Percentiles rank a stretch among this genome's conserved stretches.
Conservation (phyloP, 2,329 filamentous ascomycete species). For the Exophiala calicioides region DNA sequence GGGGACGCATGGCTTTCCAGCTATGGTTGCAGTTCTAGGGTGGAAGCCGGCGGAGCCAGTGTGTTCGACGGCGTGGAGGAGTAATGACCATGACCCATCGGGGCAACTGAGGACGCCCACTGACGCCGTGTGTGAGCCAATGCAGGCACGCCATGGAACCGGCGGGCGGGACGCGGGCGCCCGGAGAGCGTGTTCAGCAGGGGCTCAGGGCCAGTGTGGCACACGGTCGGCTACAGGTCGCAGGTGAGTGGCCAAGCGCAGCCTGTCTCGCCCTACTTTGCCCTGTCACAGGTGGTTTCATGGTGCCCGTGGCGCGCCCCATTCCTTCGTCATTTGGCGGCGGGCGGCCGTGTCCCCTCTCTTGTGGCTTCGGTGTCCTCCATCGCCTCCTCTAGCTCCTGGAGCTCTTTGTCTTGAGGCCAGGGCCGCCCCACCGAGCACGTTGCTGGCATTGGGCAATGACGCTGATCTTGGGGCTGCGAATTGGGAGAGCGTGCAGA, state of each 20-base stretch:
- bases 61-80: constrained; percentile 19
- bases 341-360: constrained; percentile 8
- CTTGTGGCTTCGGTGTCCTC: constrained; percentile 1
- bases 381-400: constrained; percentile 14
- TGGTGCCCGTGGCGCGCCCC: constrained; percentile 14
- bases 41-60: constrained; percentile 10
- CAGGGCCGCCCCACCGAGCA: constrained; percentile 14
- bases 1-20: constrained; percentile 16
- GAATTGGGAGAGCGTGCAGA: constrained; percentile 23
- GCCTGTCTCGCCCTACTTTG: constrained; percentile 4
- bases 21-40: constrained; percentile 16
- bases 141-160: constrained; percentile 23
- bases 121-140: constrained; percentile 14
- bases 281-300: constrained; percentile 28
- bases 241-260: constrained; percentile 18
- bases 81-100: no score
- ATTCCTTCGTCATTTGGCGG: constrained; percentile 19
- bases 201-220: constrained; percentile 21
- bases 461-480: constrained; percentile 28
- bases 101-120: no score
- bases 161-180: constrained; percentile 22
- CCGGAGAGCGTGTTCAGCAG: constrained; percentile 20
- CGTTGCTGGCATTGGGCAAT: constrained; percentile 21
- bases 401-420: constrained; percentile 7
- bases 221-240: constrained; percentile 23